Evolutionary conservation across 2,329 filamentous ascomycete genomes (phyloP).

Genomic region (Fusarium verrucosum): DNA sequence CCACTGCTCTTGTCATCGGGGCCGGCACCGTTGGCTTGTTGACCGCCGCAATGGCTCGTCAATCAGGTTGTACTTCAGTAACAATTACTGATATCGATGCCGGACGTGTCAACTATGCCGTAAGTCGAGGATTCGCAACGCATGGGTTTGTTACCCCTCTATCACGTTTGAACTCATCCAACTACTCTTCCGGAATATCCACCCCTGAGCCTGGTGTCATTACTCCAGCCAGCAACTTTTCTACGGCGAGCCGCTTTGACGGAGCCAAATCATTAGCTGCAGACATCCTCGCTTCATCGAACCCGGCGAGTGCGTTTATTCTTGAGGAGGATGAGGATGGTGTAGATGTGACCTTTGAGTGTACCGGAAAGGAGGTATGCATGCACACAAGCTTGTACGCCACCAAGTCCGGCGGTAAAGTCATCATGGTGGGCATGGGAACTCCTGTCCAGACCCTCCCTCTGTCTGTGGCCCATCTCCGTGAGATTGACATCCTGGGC

Average conservation of each 20-base stretch:
- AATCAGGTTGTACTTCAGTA: conserved; percentile 67
- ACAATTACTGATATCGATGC: conserved; percentile 69
- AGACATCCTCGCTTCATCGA: conserved; percentile 58
- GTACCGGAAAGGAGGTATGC: conserved; percentile 78
- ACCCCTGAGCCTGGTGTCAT: conserved; percentile 54
- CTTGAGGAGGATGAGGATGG: conserved; percentile 70
- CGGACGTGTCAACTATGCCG: conserved; percentile 67
- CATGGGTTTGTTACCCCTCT: conserved; percentile 65
- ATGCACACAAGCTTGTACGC: conserved; percentile 80
- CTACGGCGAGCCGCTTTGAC: conserved; percentile 60
- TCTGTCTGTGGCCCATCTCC: conserved; percentile 74
- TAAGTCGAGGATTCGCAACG: conserved; percentile 67
- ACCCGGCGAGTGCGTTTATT: conserved; percentile 40
- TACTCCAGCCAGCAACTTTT: conserved; percentile 58
- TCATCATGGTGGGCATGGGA: conserved; percentile 83
- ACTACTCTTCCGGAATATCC: conserved; percentile 59
- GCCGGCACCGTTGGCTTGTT: conserved; percentile 71
- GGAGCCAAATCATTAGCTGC: conserved; percentile 59
- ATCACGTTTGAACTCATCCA: conserved; percentile 54
- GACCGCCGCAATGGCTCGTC: conserved; percentile 69
- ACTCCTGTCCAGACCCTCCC: conserved; percentile 79
- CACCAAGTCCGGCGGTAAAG: conserved; percentile 73
- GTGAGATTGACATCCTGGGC: conserved; percentile 81
- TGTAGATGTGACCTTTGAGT: conserved; percentile 78
- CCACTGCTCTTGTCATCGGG: conserved; percentile 70